Evolutionary conservation across 2,329 filamentous ascomycete species (phyloP).

Genomic region (Aspergillus hortae): DNA sequence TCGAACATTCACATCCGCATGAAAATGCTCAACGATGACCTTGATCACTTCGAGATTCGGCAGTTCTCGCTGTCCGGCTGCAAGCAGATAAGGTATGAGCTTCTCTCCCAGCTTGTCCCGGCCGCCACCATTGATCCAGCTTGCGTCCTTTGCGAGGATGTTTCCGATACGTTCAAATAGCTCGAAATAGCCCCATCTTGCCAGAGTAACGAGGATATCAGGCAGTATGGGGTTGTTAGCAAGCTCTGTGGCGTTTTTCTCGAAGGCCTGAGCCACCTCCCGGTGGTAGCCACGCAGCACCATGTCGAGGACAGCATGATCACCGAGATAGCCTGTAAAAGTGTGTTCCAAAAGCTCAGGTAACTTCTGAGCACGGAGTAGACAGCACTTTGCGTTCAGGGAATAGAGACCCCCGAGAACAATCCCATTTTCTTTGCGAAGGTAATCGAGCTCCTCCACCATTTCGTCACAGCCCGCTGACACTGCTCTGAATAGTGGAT

Average conservation of each 20-base stretch:
- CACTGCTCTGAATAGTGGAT: conserved; percentile 6
- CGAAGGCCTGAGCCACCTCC: conserved; percentile 9
- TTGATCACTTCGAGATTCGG: conserved; percentile 17
- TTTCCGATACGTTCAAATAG: conserved; percentile 13
- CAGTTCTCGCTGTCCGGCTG: conserved; percentile 10
- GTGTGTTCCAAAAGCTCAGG: neutral
- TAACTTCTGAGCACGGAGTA: neutral
- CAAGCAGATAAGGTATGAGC: conserved; percentile 12
- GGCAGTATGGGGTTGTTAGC: neutral
- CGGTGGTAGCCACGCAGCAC: conserved; percentile 4
- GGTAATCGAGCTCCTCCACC: conserved; percentile 6
- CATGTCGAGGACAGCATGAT: conserved; percentile 5
- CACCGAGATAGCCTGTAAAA: neutral
- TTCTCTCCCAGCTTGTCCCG: neutral
- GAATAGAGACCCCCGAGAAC: neutral
- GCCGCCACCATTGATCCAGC: conserved; percentile 17
- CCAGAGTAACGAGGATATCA: conserved; percentile 10
- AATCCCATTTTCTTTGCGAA: neutral
- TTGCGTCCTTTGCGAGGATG: neutral
- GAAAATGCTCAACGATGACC: conserved; percentile 15
- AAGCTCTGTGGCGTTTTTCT: neutral
- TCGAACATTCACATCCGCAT: conserved; percentile 14
- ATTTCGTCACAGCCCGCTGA: conserved; percentile 10
- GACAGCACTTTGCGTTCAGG: neutral
- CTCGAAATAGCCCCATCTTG: conserved; percentile 16